phyloP scores from a whole-genome alignment of 176 grass and related monocot genomes.

The Triticum aestivum region DNA sequence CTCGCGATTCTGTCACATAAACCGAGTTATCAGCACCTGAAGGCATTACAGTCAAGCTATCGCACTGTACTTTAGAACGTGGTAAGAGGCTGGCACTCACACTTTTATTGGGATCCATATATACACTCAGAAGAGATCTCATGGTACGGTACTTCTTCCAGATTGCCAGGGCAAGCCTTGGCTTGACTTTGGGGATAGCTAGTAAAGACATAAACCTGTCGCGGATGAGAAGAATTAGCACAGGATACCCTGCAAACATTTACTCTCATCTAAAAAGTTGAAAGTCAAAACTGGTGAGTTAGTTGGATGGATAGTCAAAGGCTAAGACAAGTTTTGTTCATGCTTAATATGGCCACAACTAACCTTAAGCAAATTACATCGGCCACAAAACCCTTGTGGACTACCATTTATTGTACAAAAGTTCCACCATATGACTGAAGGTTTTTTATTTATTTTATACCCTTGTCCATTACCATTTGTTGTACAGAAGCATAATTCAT shows the following conservation, averaged over 20 bases:
- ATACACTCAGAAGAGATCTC: conserved; percentile 77
- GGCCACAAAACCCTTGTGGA: neutral
- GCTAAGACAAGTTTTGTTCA: neutral
- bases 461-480: neutral
- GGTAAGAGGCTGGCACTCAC: conserved; percentile 43
- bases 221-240: conserved; percentile 4
- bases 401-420: neutral
- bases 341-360: conserved; percentile 1
- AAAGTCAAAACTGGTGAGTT: neutral
- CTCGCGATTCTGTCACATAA: conserved; percentile 51
- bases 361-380: neutral
- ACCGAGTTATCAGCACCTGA: neutral
- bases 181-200: conserved; percentile 65
- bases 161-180: conserved; percentile 61
- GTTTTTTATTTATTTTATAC: neutral
- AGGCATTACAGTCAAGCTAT: neutral
- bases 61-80: neutral
- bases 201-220: conserved; percentile 85
- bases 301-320: neutral
- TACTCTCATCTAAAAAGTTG: neutral
- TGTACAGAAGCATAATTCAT: neutral
- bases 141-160: conserved; percentile 75
- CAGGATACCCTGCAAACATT: neutral
- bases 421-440: neutral
- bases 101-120: conserved; percentile 75